Base-by-base conservation (phyloP, 129 eudicot genomes). In the Chrysanthemum makinoi region DNA sequence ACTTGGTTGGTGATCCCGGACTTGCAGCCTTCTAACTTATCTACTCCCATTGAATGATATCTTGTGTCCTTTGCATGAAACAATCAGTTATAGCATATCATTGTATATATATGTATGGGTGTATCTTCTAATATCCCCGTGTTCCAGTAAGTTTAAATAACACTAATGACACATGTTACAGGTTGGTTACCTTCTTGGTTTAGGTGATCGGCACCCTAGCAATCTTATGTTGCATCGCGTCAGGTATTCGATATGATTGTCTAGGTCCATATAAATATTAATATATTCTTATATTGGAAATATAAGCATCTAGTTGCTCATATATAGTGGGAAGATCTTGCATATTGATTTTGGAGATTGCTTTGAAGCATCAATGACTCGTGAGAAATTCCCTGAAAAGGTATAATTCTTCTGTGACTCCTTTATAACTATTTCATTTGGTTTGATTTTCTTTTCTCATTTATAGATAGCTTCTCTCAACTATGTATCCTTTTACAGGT, bases 201-300 rank as follows among this genome's bases (percentile, higher is more conserved):
- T 95, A 66, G 99, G 99, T 66, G 99, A 95, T 85, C 93, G 99
- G 26, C 99, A 95, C 86, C 99, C 99, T 58, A 95, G 99, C 86
- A 95, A 95, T 81, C 97, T 95, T 68, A 95, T 95, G 99, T 88
- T 95, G 65, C 90, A 90, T 56, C 99, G 99, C 28, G 86, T 70
- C 81, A 95, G 97, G 99, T 95, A 88, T 20, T 10, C 20, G n/a
- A 28, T 26, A 69, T 47, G 50, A 47, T 24, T 47, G 54, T 33
- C 59, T 5, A 17, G 24, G 61, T 58, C 22, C 65, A 28, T 10
- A 56, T 82, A 16, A 72, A 44, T 10, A 56, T 82, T 14, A 72
- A 33, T 17, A 11, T 69, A 64, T 55, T 19, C 26, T 58, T 15
- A 51, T 19, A 62, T 76, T 70, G 17, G 10, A 50, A 48, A 50